Evolutionary conservation across 1,284 basidiomycete species (phyloP).

Genomic region (Malassezia furfur): DNA sequence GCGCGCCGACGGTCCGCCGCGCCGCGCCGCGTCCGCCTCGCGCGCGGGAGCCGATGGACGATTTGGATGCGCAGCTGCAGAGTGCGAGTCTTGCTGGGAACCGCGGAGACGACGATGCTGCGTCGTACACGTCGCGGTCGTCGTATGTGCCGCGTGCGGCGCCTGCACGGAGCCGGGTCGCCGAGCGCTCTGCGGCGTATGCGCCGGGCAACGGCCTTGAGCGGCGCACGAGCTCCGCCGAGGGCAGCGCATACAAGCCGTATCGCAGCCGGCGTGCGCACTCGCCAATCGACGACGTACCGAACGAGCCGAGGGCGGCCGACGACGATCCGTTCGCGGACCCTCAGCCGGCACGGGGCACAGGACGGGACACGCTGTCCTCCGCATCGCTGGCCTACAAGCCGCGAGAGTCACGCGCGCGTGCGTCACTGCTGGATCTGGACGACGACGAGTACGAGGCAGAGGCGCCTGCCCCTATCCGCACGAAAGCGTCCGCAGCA

Average conservation of each 20-base stretch:
- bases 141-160: too few species aligned
- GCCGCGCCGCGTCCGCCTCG: constrained; percentile 11
- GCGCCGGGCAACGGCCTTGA: too few species aligned
- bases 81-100: not conserved
- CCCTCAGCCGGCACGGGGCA: not conserved
- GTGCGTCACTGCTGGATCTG: not conserved
- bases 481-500: too few species aligned
- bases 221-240: too few species aligned
- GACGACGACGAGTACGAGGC: not conserved
- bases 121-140: too few species aligned
- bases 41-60: constrained; percentile 23
- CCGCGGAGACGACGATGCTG: too few species aligned
- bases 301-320: not conserved
- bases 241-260: not conserved
- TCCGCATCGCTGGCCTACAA: not conserved
- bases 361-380: not conserved
- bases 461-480: too few species aligned
- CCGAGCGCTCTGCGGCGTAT: too few species aligned
- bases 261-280: not conserved
- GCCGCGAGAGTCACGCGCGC: not conserved
- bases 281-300: not conserved
- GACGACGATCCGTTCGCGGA: constrained; percentile 12
- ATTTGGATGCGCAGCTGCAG: constrained; percentile 36
- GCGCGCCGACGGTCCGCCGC: constrained; percentile 17
- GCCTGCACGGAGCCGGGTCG: too few species aligned